A percentile compares a stretch with the other conserved stretches of the same genome.
Conservation (phyloP, 1,284 basidiomycete genomes). For the Malassezia globosa region DNA sequence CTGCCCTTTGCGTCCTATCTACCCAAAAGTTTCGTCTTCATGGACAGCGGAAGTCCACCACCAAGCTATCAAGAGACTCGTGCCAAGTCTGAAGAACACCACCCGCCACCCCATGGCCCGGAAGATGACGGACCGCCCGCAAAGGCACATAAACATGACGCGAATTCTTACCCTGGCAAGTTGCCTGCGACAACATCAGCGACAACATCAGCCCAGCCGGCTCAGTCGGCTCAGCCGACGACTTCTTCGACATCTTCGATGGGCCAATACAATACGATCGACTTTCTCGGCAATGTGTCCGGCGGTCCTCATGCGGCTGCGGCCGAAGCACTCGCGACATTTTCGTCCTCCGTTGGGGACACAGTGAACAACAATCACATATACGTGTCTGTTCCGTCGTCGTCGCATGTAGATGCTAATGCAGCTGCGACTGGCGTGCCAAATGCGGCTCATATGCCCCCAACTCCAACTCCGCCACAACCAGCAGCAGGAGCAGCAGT, state of each 20-base stretch:
- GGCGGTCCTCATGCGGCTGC: constrained; percentile 17
- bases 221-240: no score
- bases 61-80: constrained; percentile 9
- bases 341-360: constrained; percentile 9
- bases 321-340: constrained; percentile 17
- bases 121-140: constrained; percentile 5
- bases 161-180: constrained; percentile 9
- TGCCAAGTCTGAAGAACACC: constrained; percentile 3
- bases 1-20: not conserved
- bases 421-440: no score
- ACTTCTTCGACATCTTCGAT: not conserved
- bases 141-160: constrained; percentile 12
- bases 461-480: constrained; percentile 9
- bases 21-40: not conserved
- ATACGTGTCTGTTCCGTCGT: constrained; percentile 8
- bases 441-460: no score
- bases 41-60: constrained; percentile 6
- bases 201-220: no score
- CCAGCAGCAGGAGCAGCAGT: constrained; percentile 12
- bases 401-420: no score
- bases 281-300: constrained; percentile 17
- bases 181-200: no score
- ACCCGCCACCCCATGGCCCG: not conserved
- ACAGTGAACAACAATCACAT: constrained; percentile 4
- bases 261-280: constrained; percentile 14